Conservation (phyloP, 2,329 filamentous ascomycete genomes). For the Ceratocystis eucalypticola region DNA sequence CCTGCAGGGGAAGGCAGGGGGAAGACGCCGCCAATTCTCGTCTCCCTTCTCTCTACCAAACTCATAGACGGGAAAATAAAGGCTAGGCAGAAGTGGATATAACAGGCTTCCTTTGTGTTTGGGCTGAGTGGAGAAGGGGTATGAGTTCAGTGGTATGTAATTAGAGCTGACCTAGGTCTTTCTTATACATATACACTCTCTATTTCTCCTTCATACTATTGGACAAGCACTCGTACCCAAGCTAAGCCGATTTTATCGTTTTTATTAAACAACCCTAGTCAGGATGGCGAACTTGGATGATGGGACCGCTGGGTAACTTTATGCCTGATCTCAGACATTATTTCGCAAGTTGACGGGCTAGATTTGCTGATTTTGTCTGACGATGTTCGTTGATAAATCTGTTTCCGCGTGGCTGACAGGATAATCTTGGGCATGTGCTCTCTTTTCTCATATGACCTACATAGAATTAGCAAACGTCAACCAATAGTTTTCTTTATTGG, state of each 20-base stretch:
- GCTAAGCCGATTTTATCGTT: not conserved
- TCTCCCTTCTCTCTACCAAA: not conserved
- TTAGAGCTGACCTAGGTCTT: not conserved
- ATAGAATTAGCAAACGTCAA: not conserved
- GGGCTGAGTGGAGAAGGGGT: not conserved
- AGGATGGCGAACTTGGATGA: not conserved
- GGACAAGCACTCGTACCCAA: not conserved
- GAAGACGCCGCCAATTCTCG: not conserved
- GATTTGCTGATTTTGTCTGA: not conserved
- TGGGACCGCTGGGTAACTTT: not conserved
- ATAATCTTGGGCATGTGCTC: not conserved
- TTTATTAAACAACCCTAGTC: not conserved
- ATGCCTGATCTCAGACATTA: not conserved
- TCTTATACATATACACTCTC: not conserved
- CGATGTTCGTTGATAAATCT: not conserved
- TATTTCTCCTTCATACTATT: not conserved
- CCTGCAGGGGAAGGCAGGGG: not conserved
- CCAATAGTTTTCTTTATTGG: not conserved
- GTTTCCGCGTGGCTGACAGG: constrained; percentile 3
- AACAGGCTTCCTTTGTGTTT: constrained; percentile 5
- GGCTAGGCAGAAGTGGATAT: not conserved
- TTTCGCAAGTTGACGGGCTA: not conserved
- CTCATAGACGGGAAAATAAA: not conserved
- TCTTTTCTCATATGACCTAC: not conserved
- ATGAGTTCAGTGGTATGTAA: not conserved